phyloP scores from a whole-genome alignment of 2,329 filamentous ascomycete genomes.

The Colletotrichum caudatum region DNA sequence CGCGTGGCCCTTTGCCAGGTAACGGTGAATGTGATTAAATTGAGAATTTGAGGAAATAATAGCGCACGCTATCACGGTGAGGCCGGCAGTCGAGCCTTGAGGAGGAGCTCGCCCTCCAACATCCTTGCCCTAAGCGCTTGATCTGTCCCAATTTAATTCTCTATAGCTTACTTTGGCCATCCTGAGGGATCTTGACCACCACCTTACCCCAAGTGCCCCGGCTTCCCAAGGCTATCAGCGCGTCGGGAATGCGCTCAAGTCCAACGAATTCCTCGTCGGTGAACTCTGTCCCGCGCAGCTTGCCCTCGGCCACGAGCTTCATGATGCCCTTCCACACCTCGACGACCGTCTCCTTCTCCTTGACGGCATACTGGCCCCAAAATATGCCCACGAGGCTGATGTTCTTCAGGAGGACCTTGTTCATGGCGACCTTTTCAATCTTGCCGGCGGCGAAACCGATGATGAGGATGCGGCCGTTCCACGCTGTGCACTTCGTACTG shows the following conservation, averaged over 20 bases:
- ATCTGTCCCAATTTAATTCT: background rate
- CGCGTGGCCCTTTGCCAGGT: background rate
- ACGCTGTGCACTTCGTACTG: slow-evolving; percentile 90
- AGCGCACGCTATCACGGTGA: background rate
- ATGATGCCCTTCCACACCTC: slow-evolving; percentile 87
- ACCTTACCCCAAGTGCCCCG: slow-evolving; percentile 97
- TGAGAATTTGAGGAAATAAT: background rate
- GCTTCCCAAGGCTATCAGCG: slow-evolving; percentile 80
- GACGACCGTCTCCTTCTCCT: slow-evolving; percentile 77
- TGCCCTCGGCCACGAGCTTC: slow-evolving; percentile 79
- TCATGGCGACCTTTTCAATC: slow-evolving; percentile 94
- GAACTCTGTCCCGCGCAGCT: slow-evolving; percentile 86
- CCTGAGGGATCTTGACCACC: slow-evolving; percentile 84
- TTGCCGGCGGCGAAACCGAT: slow-evolving; percentile 77
- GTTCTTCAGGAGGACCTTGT: slow-evolving; percentile 93
- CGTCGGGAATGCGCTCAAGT: slow-evolving; percentile 81
- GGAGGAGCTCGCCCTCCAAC: background rate
- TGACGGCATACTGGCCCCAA: slow-evolving; percentile 86
- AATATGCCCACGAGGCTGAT: slow-evolving; percentile 90
- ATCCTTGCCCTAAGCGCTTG: background rate
- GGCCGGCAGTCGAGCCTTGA: background rate
- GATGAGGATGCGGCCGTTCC: slow-evolving; percentile 90
- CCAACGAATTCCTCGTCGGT: slow-evolving; percentile 85
- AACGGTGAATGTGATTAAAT: slow-evolving; percentile 17
- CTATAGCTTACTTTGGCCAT: slow-evolving; percentile 69